Conservation (phyloP, 306 rosid species). For the Echinosophora koreensis region DNA sequence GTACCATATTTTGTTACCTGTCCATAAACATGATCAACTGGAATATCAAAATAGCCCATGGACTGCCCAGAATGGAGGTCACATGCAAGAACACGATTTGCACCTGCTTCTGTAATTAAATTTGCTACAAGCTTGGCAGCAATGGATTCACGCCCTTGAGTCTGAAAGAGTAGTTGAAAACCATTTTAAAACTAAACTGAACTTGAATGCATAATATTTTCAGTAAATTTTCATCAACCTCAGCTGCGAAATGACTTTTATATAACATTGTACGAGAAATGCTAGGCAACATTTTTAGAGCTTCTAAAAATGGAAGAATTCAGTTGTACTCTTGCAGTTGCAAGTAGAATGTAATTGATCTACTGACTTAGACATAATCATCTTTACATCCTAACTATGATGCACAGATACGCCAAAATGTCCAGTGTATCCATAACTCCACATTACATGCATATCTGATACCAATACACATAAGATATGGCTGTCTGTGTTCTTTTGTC, state of each 20-base stretch:
- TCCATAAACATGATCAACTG: conserved; percentile 98
- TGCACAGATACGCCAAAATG: conserved; percentile 14
- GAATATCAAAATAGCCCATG: conserved; percentile 98
- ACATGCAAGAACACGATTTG: conserved; percentile 98
- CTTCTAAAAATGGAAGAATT: conserved; percentile 21
- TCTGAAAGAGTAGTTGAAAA: conserved; percentile 59
- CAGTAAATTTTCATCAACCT: conserved; percentile 20
- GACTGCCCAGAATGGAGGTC: conserved; percentile 99
- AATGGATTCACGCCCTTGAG: conserved; percentile 99
- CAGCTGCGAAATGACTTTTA: conserved; percentile 5
- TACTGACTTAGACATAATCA: neutral
- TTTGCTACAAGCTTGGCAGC: conserved; percentile 99
- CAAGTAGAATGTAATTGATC: conserved; percentile 9
- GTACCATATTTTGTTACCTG: conserved; percentile 64
- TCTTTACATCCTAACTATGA: conserved; percentile 22
- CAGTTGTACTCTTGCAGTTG: conserved; percentile 7
- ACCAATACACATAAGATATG: conserved; percentile 10
- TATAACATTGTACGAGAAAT: conserved; percentile 30
- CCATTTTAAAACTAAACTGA: conserved; percentile 27
- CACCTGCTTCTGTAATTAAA: conserved; percentile 99
- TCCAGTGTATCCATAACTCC: neutral
- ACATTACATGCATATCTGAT: neutral
- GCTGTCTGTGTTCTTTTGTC: neutral
- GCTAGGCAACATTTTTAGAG: neutral
- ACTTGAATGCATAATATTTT: conserved; percentile 20